Conservation (phyloP, 768 basidiomycete species). For the Boletellus ananiceps region DNA sequence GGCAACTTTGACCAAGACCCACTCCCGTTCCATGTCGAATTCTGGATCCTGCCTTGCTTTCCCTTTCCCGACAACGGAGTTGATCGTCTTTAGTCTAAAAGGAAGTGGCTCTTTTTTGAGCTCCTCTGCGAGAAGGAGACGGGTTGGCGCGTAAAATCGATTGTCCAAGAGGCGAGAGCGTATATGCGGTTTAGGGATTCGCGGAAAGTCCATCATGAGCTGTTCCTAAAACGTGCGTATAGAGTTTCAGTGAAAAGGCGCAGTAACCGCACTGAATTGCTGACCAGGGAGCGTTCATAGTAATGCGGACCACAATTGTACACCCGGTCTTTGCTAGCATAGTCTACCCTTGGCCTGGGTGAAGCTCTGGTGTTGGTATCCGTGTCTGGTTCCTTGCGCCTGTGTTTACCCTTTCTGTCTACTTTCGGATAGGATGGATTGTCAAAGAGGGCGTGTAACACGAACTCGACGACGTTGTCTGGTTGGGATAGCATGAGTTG, state of each 20-base stretch:
- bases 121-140: slow-evolving; percentile 45
- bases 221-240: slow-evolving; percentile 36
- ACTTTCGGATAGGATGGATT: slow-evolving; percentile 54
- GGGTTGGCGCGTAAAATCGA: slow-evolving; percentile 62
- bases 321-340: slow-evolving; percentile 43
- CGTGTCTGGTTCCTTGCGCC: slow-evolving; percentile 30
- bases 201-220: slow-evolving; percentile 54
- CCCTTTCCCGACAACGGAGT: slow-evolving; percentile 38
- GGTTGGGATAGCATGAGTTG: slow-evolving; percentile 36
- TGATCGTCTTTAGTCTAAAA: slow-evolving; percentile 35
- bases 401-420: slow-evolving; percentile 45
- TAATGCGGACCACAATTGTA: slow-evolving; percentile 45
- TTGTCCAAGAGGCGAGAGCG: slow-evolving; percentile 37
- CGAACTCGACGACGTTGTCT: slow-evolving; percentile 43
- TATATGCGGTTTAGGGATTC: slow-evolving; percentile 52
- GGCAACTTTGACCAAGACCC: slow-evolving; percentile 40
- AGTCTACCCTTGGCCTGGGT: slow-evolving; percentile 49
- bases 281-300: slow-evolving; percentile 48
- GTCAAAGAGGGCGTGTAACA: slow-evolving; percentile 62
- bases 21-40: slow-evolving; percentile 41
- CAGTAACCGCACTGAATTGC: slow-evolving; percentile 1
- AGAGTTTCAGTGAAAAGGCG: not conserved
- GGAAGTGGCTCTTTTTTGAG: slow-evolving; percentile 29
- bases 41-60: slow-evolving; percentile 40
- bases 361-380: slow-evolving; percentile 20